Base-by-base conservation (phyloP, 2,329 filamentous ascomycete genomes). In the Mycocentrospora acerina region DNA sequence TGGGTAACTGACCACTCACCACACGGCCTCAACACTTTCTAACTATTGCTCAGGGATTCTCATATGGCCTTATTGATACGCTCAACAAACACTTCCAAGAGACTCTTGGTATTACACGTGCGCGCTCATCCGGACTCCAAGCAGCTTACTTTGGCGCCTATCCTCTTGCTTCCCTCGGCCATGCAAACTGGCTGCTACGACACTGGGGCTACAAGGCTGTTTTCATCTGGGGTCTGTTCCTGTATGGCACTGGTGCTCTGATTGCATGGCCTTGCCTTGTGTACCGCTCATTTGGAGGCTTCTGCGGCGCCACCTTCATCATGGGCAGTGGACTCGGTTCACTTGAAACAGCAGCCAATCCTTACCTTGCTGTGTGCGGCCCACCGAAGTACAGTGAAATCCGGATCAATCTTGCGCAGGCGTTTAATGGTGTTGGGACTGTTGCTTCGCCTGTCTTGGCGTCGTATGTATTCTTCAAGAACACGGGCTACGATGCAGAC, bases 401-500 rank as follows among this genome's bases (percentile, higher is more conserved):
- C 46, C 69, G 79, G 7, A 75, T 83, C 56, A 80, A 82, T 46
- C 63, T 82, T 22, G 74, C 77, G 2, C 78, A 82, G 53, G 76
- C 77, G 5, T 74, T 82, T 43, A 78, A 82, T 50, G 79, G 75
- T 11, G 71, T 80, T 24, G 79, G 79, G 3, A 78, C 77, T 0
- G 76, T 81, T 35, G 69, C 80, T 12, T 78, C 78, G 0, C 81
- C 80, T 0, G 73, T 83, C 1, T 66, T 84, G 7, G 80, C 76
- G 1, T 76, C 73, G 2, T 77, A 79, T 33, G 80, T 82, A 32
- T 82, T 85, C 66, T 84, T 84, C 60, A 74, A 75, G 28, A 68
- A 77, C 35, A 76, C 73, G 0, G 69, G 73, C 24, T 69, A 76
- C 24, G 71, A 70, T 33, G 65, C 63, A 8, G 60, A 73, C n/a